Base-by-base conservation (phyloP, 2,329 filamentous ascomycete species). In the Fusarium caatingaense region DNA sequence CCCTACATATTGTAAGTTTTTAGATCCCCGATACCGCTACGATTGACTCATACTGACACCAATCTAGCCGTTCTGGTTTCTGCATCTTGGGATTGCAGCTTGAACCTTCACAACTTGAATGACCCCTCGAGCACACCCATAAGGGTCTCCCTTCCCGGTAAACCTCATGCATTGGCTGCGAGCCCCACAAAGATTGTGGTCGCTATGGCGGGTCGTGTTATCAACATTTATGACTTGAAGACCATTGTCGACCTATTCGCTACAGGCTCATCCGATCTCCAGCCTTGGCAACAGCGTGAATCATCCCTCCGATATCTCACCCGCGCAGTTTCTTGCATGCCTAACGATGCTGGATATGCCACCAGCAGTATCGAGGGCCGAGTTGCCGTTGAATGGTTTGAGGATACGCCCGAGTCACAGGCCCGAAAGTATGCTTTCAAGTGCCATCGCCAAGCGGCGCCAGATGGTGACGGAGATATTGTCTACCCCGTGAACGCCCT, bases 361-460 rank as follows among this genome's bases (percentile, higher is more conserved):
- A 95, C 92, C 2, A 93, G 89, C 62, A 94, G 91, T 75, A 99
- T 99, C 75, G 96, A 99, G 78, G 96, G 96, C 7, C 90, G 96
- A 74, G 94, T 99, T 3, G 95, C 94, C 0, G 96, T 99, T 2
- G 96, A 99, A 80, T 98, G 94, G 93, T 98, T 99, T 78, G 96
- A 98, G 77, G 93, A 96, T 18, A 93, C 90, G 8, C 85, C 89
- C 44, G 92, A 95, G 79, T 94, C 92, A 6, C 94, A 98, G 82
- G 91, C 92, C 41, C 89, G 94, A 72, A 98, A 98, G 80, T 99
- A 98, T 79, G 96, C 96, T 16, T 99, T 99, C 88, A 99, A 99
- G 81, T 99, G 96, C 81, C 96, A 99, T 81, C 89, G 96, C 7
- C 93, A 97, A 79, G 86, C 89, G 2, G 86, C 85, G 12, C 81